phyloP scores from a whole-genome alignment of 2,329 filamentous ascomycete species.

The Fonsecaea pedrosoi region DNA sequence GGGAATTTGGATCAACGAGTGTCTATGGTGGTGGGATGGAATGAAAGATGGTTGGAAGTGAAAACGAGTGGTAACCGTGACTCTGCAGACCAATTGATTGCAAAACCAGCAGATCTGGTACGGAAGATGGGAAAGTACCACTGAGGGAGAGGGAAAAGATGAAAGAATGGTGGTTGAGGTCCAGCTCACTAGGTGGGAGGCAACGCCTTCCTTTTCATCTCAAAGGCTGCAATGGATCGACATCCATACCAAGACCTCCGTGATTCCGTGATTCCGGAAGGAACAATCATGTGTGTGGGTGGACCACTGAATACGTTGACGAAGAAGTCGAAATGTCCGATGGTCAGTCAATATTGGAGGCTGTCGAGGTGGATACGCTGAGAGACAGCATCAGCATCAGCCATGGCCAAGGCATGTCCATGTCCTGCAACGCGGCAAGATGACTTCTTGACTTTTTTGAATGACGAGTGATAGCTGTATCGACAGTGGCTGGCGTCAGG shows the following conservation, averaged over 20 bases:
- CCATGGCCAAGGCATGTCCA: neutral
- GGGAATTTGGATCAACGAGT: constrained; percentile 3
- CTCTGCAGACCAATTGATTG: neutral
- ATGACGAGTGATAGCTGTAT: neutral
- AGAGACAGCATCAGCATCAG: neutral
- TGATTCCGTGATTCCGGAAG: neutral
- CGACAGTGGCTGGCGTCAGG: neutral
- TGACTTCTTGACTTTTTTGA: too few relatives aligned
- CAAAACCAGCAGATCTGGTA: neutral
- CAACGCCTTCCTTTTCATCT: constrained; percentile 5
- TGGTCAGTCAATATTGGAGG: constrained; percentile 9
- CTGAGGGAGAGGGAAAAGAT: constrained; percentile 1
- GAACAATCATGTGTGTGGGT: neutral
- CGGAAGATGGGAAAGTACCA: neutral
- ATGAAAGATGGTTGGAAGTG: neutral
- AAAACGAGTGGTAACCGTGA: neutral
- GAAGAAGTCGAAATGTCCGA: constrained; percentile 17
- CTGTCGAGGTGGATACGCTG: neutral
- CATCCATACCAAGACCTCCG: neutral
- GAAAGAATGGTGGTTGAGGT: neutral
- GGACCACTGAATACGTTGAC: neutral
- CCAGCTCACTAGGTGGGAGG: neutral
- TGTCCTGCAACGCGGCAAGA: too few relatives aligned
- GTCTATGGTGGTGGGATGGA: neutral
- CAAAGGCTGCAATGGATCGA: constrained; percentile 1